Base-by-base conservation (phyloP, 495 filamentous ascomycete genomes). In the Aspergillus olivimuriae region DNA sequence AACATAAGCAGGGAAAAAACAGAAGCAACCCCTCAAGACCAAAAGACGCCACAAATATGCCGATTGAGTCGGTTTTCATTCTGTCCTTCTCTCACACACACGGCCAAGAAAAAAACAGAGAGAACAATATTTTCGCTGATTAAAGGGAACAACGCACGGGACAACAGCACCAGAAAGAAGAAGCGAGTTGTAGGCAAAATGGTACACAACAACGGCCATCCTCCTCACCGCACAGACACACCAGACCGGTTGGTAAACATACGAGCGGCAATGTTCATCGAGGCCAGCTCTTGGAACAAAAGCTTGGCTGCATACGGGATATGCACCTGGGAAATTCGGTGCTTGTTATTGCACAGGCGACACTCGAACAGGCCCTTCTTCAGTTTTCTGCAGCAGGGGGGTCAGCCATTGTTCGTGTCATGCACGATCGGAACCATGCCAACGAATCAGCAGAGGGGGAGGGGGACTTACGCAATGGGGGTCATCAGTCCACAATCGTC, bases 401-500 rank as follows among this genome's bases (percentile, higher is more conserved):
- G 17, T 69, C 38, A 22, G 17, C 68, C 38, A 66, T 62, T 46
- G 41, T 55, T 52, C 61, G 56, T 44, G 34, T 31, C 30, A 39
- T 36, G 36, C 19, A 43, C 19, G 24, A 41, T 16, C 20, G 40
- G 24, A n/a, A n/a, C n/a, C n/a, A 41, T 15, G 26, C 40, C 34
- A 34, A 38, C 35, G 17, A 26, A 43, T 40, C 41, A 43, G 7
- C 39, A 38, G 17, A n/a, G 10, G 17, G 16, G 12, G 11, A 30
- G 44, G 6, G 35, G 18, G 37, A 88, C 91, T 78, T 85, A 95
- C 90, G 91, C 92, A 72, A 98, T 87, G 0, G 92, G 92, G 8
- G 89, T 97, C 92, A 99, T 99, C 55, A 99, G 72, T 44, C 92
- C 92, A 65, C 92, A 99, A 58, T 96, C 92, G 65, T 99, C 92